Base-by-base conservation (phyloP, 306 rosid genomes). In the Citrullus amarus region DNA sequence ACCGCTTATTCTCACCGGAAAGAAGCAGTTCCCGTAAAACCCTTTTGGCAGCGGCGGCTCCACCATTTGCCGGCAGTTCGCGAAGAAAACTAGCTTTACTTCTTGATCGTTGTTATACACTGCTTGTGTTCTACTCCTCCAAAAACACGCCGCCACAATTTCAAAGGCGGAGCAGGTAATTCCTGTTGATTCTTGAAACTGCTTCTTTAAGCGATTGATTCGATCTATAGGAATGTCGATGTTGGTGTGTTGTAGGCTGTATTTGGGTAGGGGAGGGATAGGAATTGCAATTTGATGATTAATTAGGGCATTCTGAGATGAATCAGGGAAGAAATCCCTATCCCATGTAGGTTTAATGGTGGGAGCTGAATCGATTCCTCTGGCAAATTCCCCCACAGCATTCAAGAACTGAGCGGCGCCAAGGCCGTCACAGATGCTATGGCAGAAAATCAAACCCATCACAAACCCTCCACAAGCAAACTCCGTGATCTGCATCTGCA, bases 351-450 rank as follows among this genome's bases (percentile, higher is more conserved):
- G 95, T n/a, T 68, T 30, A 4, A 85, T 72, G 83, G 73, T 88
- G 20, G 84, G 91, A 9, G 79, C 57, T 53, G 1, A 82, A 6
- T 80, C 66, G 2, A 76, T 44, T 3, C 88, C 93, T 79, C 94
- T 83, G 6, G 96, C 92, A 14, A 87, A 30, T 76, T 93, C 96
- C 43, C 93, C 91, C 6, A 93, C 80, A 0, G 94, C 95, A 15
- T 88, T 91, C 18, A 93, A 89, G 79, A 93, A 93, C 34, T 89
- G 93, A 30, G 98, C 98, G 14, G 98, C 93, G 6, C 98, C 98
- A 28, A 93, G 90, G 20, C 98, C 98, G 46, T 93, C 96, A 7
- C 95, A 91, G 20, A 89, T 82, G 83, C 86, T 85, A n/a, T 93
- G 98, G 81, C 91, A 83, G 83, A 89, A 88, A 79, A 83, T 58